Conservation (phyloP, 2,329 filamentous ascomycete genomes). For the Arachnomyces sp. region DNA sequence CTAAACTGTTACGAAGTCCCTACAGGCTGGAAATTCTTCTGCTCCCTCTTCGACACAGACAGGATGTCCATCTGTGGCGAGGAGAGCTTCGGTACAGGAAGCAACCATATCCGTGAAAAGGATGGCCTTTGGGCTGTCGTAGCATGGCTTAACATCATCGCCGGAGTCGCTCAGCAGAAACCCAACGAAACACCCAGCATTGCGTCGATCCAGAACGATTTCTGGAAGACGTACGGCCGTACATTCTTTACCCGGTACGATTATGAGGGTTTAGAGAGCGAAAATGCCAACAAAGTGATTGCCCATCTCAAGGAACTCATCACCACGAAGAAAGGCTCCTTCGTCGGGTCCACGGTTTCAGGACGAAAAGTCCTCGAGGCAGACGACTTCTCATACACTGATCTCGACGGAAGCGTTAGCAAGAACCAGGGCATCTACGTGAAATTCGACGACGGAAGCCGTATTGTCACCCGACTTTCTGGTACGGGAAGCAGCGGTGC, state of each 20-base stretch:
- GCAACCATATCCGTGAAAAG: slow-evolving; percentile 98
- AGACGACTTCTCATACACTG: slow-evolving; percentile 96
- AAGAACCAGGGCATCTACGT: slow-evolving; percentile 95
- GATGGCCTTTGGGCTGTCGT: slow-evolving; percentile 96
- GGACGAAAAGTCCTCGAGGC: slow-evolving; percentile 81
- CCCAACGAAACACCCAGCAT: slow-evolving; percentile 80
- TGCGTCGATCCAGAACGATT: slow-evolving; percentile 90
- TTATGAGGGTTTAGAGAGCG: slow-evolving; percentile 89
- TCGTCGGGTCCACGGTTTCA: slow-evolving; percentile 73
- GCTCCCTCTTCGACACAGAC: slow-evolving; percentile 84
- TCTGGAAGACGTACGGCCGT: slow-evolving; percentile 92
- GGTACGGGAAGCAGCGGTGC: slow-evolving; percentile 92
- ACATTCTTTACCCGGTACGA: slow-evolving; percentile 99
- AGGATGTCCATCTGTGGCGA: slow-evolving; percentile 98
- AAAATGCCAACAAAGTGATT: slow-evolving; percentile 85
- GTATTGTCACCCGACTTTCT: slow-evolving; percentile 89
- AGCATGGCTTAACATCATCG: slow-evolving; percentile 98
- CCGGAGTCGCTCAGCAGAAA: slow-evolving; percentile 77
- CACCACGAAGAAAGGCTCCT: slow-evolving; percentile 58
- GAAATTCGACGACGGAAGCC: slow-evolving; percentile 88
- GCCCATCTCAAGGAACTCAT: slow-evolving; percentile 73
- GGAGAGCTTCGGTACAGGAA: slow-evolving; percentile 95
- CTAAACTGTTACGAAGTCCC: slow-evolving; percentile 92
- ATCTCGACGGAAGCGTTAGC: slow-evolving; percentile 92
- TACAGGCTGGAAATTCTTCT: slow-evolving; percentile 99